phyloP scores from a whole-genome alignment of 345 rosid genomes.

The Acer saccharum region DNA sequence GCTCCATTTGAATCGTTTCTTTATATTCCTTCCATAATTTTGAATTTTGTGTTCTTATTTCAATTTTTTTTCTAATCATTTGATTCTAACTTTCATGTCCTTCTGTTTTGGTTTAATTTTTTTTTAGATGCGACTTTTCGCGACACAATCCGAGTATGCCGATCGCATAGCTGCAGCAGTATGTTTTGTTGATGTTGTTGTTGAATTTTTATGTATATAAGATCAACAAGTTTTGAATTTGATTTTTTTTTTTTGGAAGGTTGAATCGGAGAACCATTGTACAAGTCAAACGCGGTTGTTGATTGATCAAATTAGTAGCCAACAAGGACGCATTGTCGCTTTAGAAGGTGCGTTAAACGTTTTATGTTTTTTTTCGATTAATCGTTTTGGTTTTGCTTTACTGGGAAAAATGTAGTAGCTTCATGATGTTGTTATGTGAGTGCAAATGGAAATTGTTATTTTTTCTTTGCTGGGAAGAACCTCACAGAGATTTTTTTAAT shows the following conservation, averaged over 20 bases:
- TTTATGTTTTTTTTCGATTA: neutral
- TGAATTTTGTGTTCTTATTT: neutral
- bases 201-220: neutral
- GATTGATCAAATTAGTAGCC: conserved; percentile 80
- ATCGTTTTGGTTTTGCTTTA: neutral
- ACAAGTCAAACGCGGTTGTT: conserved; percentile 71
- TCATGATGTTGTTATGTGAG: neutral
- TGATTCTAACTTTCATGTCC: neutral
- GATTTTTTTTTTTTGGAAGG: conserved; percentile 31
- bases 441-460: neutral
- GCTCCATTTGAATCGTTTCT: neutral
- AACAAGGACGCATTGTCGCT: conserved; percentile 69
- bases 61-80: neutral
- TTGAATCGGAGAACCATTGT: conserved; percentile 83
- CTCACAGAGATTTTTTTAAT: neutral
- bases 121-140: conserved; percentile 70
- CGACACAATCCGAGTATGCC: conserved; percentile 77
- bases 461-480: neutral
- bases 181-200: conserved; percentile 18
- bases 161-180: conserved; percentile 83
- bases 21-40: neutral
- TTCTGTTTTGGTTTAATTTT: neutral
- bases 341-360: conserved; percentile 58
- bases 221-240: neutral
- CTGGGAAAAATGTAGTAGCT: neutral